Base-by-base conservation (phyloP, 495 filamentous ascomycete genomes). In the Penicillium paradoxum region DNA sequence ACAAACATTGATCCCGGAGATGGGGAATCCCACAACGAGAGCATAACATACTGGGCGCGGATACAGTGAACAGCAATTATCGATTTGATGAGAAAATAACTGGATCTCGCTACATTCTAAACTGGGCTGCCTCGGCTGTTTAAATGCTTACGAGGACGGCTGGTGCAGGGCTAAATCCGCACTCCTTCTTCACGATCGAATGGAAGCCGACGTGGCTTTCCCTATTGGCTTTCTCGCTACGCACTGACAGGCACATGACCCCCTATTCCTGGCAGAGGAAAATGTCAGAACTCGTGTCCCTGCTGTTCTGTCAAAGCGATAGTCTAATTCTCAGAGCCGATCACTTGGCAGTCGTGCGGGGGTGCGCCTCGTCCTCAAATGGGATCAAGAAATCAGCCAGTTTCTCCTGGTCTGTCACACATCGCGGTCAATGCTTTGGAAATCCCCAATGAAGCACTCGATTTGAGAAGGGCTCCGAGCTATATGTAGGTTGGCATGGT, bases 281-380 rank as follows among this genome's bases (percentile, higher is more conserved):
- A 10, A 7, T 5, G 18, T 7, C n/a, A 37, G 14, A 11, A 9
- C 38, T 22, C 18, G 1, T 7, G 4, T 8, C 19, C n/a, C 3
- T n/a, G 17, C 13, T 11, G 11, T 24, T 15, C 15, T 8, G 27
- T 43, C 18, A 14, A 34, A 25, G 24, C 38, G 29, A 41, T 15
- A 10, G 19, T 18, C 18, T 7, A 14, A 2, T 25, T 17, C 22
- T 25, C 7, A 13, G 11, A 51, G 49, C 13, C 11, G 51, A 49
- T 51, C 40, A 50, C 52, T 49, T 55, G 55, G 54, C 54, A 47
- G 21, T 42, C 24, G 51, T 62, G 58, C 55, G 46, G 58, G 58
- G 58, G 55, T 45, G 40, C 19, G 30, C 15, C 34, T 49, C 24
- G 9, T 30, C n/a, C 22, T 10, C 34, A 30, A 39, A 49, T 39